Evolutionary conservation across 2,329 filamentous ascomycete species (phyloP), one percentile per base, ranked within the genome.

Genomic region (Alternaria incomplexa): DNA sequence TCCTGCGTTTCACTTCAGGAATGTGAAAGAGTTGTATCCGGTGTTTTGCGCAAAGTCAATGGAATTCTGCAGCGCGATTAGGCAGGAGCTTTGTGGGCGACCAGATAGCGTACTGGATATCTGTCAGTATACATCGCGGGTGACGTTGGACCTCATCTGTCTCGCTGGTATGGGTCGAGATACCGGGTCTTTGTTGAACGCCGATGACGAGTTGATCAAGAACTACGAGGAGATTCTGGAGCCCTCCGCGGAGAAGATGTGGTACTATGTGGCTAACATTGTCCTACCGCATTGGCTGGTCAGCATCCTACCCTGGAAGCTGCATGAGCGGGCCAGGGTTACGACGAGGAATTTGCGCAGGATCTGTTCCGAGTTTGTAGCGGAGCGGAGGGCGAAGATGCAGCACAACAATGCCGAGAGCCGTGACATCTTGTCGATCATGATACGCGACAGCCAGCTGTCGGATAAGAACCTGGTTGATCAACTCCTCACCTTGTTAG

Each of bases 1-100:
- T 81, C 93, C 93, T 0, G 92, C 93, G 2, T 97, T 97, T 78
- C 86, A 89, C n/a, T 96, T 93, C 74, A 87, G 93, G 22, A 92
- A 96, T 72, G 84, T 97, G 77, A 96, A 96, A 76, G 87, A 95
- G 62, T 82, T 97, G 13, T 96, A 96, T 71, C 90, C 93, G 0
- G 82, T 91, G 6, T 97, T 97, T 79, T 97, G 93, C 93, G 73
- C 81, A 20, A 97, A 96, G 80, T 87, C 90, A 1, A 79, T 86
- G 8, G 90, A 95, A 75, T 86, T 90, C 70, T 88, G 89, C 6
- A 79, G 86, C 20, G 85, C 86, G 53, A 89, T 97, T 77, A 85
- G 83, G 1, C 77, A 81, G 9, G 79, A 85, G 25, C 76, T 88
- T n/a, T 60, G 81, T 69, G 74, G 79, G 66, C 74, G 84, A 22